phyloP scores from a whole-genome alignment of 441 rosid genomes.

The Geranium incanum region DNA sequence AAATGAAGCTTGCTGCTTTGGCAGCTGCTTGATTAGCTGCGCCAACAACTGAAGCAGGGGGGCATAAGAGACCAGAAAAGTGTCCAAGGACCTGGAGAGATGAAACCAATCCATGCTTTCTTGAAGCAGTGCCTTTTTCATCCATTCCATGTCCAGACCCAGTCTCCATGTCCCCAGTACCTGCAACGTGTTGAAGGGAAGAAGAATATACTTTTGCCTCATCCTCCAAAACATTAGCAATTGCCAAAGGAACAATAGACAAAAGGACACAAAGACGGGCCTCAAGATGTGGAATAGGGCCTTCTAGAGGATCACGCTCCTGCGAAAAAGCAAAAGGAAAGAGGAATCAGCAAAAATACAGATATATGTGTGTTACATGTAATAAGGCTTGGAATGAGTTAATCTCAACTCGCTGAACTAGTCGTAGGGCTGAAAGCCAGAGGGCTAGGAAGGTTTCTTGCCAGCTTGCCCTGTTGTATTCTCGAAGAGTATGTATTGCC shows the following conservation, averaged over 20 bases:
- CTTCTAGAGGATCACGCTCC: constrained; percentile 60
- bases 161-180: constrained; percentile 25
- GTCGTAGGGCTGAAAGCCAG: constrained; percentile 69
- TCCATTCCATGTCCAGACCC: constrained; percentile 23
- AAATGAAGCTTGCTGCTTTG: constrained; percentile 44
- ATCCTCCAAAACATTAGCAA: constrained; percentile 38
- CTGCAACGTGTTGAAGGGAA: constrained; percentile 23
- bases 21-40: constrained; percentile 49
- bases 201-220: constrained; percentile 22
- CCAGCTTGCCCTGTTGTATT: constrained; percentile 55
- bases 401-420: constrained; percentile 59
- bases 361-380: not conserved
- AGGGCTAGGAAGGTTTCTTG: constrained; percentile 65
- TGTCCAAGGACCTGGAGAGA: constrained; percentile 55
- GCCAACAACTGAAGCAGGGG: constrained; percentile 38
- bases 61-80: constrained; percentile 47
- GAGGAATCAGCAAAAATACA: constrained; percentile 6
- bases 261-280: constrained; percentile 57
- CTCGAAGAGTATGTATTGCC: constrained; percentile 36
- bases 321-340: constrained; percentile 24
- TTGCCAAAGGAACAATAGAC: constrained; percentile 56
- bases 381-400: constrained; percentile 12
- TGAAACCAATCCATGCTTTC: constrained; percentile 37
- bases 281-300: constrained; percentile 61
- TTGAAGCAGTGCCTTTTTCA: constrained; percentile 24